Percentiles rank a stretch among this genome's conserved stretches.
phyloP scores from a whole-genome alignment of 164 flowering plant genomes.

The Dillenia turbinata region DNA sequence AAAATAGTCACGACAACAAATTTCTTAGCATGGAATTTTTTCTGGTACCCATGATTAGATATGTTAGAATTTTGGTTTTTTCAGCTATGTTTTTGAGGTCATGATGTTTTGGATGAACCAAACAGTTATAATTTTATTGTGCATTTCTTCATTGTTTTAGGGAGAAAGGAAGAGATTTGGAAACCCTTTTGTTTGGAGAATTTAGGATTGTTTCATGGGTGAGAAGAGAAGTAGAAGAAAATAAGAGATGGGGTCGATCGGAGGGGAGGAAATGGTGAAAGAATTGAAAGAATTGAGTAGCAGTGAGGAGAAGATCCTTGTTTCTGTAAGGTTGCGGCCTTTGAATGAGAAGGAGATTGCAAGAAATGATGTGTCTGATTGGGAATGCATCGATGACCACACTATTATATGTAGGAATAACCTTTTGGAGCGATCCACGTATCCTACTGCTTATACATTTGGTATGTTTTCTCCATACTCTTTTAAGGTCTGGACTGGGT shows the following conservation, averaged over 20 bases:
- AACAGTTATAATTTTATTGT: too few relatives aligned
- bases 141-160: too few relatives aligned
- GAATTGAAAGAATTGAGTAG: constrained; percentile 35
- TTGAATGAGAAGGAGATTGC: constrained; percentile 78
- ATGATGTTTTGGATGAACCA: too few relatives aligned
- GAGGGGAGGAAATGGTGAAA: constrained; percentile 65
- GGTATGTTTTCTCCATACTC: constrained; percentile 37
- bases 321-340: constrained; percentile 93
- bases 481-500: background rate
- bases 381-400: constrained; percentile 96
- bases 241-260: constrained; percentile 64
- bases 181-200: too few relatives aligned
- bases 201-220: constrained; percentile 3
- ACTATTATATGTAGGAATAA: constrained; percentile 83
- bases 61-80: too few relatives aligned
- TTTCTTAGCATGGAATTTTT: too few relatives aligned
- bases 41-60: too few relatives aligned
- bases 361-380: constrained; percentile 74
- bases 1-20: too few relatives aligned
- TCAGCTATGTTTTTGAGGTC: too few relatives aligned
- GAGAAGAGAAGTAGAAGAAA: constrained; percentile 5
- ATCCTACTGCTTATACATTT: constrained; percentile 80
- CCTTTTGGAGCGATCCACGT: constrained; percentile 76
- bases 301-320: constrained; percentile 78
- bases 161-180: too few relatives aligned